Evolutionary conservation across 2,329 filamentous ascomycete species (phyloP).

Genomic region (Microcyclospora pomicola): DNA sequence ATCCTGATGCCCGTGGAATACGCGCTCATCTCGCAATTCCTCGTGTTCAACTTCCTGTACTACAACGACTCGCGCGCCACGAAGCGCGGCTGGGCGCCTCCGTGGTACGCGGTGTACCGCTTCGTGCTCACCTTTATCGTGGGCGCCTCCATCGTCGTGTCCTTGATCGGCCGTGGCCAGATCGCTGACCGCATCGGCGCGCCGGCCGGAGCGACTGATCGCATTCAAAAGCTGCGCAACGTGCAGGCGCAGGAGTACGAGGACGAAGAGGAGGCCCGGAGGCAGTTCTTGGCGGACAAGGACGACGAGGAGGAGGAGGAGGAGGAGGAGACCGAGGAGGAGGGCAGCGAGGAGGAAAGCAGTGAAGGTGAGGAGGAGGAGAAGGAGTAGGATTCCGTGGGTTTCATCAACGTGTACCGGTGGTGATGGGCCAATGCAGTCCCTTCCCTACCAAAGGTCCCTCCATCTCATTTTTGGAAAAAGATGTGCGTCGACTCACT

Average conservation of each 20-base stretch:
- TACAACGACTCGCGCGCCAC: conserved; percentile 67
- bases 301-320: conserved; percentile 19
- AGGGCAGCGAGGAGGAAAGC: conserved; percentile 2
- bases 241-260: conserved; percentile 15
- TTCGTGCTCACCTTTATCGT: conserved; percentile 88
- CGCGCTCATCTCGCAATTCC: conserved; percentile 73
- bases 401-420: neutral
- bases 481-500: no score
- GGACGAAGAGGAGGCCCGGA: conserved; percentile 20
- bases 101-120: conserved; percentile 80
- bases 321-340: conserved; percentile 4
- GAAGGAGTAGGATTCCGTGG: neutral
- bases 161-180: conserved; percentile 68
- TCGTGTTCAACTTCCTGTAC: conserved; percentile 73
- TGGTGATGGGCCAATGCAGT: neutral
- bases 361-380: conserved; percentile 2
- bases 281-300: conserved; percentile 15
- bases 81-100: conserved; percentile 61
- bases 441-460: no score
- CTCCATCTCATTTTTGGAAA: no score
- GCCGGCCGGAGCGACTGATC: conserved; percentile 31
- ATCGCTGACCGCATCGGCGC: conserved; percentile 45
- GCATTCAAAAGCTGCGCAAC: conserved; percentile 35
- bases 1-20: conserved; percentile 72
- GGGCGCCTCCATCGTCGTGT: conserved; percentile 66